phyloP scores from a whole-genome alignment of 2,329 filamentous ascomycete species.

The Coniella lustricola region DNA sequence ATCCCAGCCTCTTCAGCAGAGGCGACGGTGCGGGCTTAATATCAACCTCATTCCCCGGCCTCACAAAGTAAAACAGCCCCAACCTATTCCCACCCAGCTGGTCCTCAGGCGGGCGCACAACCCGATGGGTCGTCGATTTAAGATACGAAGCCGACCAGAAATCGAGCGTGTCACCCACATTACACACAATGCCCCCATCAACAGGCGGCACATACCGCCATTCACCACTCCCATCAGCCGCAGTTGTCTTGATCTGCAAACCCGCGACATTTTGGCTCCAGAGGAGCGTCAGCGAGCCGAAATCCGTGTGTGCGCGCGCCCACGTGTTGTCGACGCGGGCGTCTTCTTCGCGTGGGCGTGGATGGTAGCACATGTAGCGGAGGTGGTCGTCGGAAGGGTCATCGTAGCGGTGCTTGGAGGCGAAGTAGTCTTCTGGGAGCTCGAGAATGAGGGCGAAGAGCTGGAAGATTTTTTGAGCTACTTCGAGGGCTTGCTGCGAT shows the following conservation, averaged over 20 bases:
- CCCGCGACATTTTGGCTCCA: slow-evolving; percentile 48
- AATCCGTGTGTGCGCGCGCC: slow-evolving; percentile 39
- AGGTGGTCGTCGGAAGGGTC: slow-evolving; percentile 46
- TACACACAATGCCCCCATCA: slow-evolving; percentile 38
- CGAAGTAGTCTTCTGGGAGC: slow-evolving; percentile 45
- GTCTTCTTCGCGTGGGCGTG: slow-evolving; percentile 35
- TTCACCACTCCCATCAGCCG: slow-evolving; percentile 34
- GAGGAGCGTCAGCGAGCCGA: slow-evolving; percentile 45
- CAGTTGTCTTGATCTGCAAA: slow-evolving; percentile 37
- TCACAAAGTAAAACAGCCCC: slow-evolving; percentile 30
- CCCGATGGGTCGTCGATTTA: slow-evolving; percentile 29
- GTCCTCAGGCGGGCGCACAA: slow-evolving; percentile 28
- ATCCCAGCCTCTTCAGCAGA: slow-evolving; percentile 22
- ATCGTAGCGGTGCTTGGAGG: slow-evolving; percentile 44
- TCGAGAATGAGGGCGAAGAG: slow-evolving; percentile 43
- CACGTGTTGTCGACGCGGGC: slow-evolving; percentile 21
- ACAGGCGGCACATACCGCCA: slow-evolving; percentile 40
- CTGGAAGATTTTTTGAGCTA: slow-evolving; percentile 22
- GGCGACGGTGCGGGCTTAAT: slow-evolving; percentile 26
- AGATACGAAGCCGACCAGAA: slow-evolving; percentile 26
- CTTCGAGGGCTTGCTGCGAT: slow-evolving; percentile 24
- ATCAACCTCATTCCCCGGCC: slow-evolving; percentile 26
- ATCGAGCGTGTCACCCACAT: slow-evolving; percentile 29
- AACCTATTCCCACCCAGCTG: slow-evolving; percentile 26
- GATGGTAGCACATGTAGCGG: slow-evolving; percentile 48